Base-by-base conservation (phyloP, 805 yeast genomes). In the Kazachstania africana region DNA sequence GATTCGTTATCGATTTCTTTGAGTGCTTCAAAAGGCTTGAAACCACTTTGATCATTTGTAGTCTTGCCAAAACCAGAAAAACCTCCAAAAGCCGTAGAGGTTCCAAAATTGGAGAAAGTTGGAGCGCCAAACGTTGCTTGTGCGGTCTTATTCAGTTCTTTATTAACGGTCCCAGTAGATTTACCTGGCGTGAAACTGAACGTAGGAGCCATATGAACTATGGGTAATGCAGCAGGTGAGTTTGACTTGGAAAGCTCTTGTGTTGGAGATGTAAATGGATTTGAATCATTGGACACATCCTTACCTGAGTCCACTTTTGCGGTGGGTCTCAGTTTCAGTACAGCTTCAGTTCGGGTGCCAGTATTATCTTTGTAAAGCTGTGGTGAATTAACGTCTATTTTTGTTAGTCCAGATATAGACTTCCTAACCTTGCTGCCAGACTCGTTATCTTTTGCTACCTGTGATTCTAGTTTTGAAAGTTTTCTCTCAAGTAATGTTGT, bases 401-500 rank as follows among this genome's bases (percentile, higher is more conserved):
- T 34, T 12, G 33, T 16, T 14, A 34, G 18, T 4, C 33, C 33
- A 12, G 29, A 29, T 5, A 12, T 15, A 13, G 28, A 8, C 10
- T 19, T 19, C 6, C 9, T 8, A 19, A 19, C 10, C 10, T 6
- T 19, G 9, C 9, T 8, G 6, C 9, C 10, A 10, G 22, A 6
- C 22, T 19, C 10, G 10, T 8, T 8, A 19, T 19, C 22, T 10
- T 10, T 6, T 8, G 6, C 10, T 19, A 19, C 6, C 25, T 42
- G 50, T 6, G 43, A 31, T 35, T 49, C 57, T n/a, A 53, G 33
- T 34, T 56, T 53, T 3, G 48, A 34, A 6, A 53, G 38, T 36
- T 48, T 53, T 36, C 49, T 50, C 32, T 40, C 52, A 21, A 40
- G 39, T 25, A 50, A 40, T 12, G 52, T 53, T 4, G 50, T 47